Percentiles rank a stretch among this genome's conserved stretches.
phyloP scores from a whole-genome alignment of 1,284 basidiomycete genomes.

The Pyrrhoderma noxium region DNA sequence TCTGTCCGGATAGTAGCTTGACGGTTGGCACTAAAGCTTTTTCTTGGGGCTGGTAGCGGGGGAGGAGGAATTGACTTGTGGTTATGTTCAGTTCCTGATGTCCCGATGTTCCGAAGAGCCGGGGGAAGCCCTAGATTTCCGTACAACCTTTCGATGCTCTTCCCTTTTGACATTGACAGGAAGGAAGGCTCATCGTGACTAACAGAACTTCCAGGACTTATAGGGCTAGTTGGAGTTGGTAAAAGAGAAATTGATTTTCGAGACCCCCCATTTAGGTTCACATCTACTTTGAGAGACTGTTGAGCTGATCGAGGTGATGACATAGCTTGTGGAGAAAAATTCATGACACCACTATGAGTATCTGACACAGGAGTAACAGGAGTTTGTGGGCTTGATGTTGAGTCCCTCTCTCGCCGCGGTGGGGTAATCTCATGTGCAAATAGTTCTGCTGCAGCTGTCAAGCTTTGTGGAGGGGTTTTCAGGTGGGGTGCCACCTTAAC shows the following conservation, averaged over 20 bases:
- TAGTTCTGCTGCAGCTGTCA: conserved; percentile 35
- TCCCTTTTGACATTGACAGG: conserved; percentile 8
- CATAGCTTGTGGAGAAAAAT: conserved; percentile 7
- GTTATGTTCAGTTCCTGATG: neutral
- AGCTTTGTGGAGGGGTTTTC: conserved; percentile 31
- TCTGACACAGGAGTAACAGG: conserved; percentile 9
- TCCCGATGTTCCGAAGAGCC: neutral
- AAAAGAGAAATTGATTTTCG: neutral
- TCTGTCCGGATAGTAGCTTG: conserved; percentile 10
- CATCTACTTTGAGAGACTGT: neutral
- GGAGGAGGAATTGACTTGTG: conserved; percentile 14
- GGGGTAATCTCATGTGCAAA: conserved; percentile 15
- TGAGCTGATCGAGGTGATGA: conserved; percentile 8
- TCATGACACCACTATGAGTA: neutral
- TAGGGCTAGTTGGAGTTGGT: neutral
- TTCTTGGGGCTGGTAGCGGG: conserved; percentile 16
- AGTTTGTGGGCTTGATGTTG: conserved; percentile 5
- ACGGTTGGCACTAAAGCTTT: conserved; percentile 16
- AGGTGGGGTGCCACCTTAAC: too few relatives aligned
- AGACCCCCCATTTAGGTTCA: neutral
- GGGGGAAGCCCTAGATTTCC: neutral
- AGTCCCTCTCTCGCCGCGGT: neutral
- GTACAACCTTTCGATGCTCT: conserved; percentile 2
- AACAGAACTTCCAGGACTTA: neutral
- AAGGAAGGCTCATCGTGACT: neutral